Evolutionary conservation across 164 flowering plant species (phyloP), one percentile per base, ranked within the genome.

Genomic region (Hamamelis virginiana): DNA sequence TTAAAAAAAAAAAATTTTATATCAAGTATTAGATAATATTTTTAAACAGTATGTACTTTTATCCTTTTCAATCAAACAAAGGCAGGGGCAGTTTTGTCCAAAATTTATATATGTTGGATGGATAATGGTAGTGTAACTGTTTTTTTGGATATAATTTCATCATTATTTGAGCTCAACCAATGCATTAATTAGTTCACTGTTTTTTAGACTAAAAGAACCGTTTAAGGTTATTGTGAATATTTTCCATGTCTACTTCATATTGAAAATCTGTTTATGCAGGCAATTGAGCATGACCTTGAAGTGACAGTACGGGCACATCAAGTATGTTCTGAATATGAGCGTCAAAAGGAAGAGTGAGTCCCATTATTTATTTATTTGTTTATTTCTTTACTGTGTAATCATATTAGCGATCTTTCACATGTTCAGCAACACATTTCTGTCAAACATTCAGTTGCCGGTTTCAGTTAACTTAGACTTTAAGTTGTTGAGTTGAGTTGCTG

Each of bases 271-370:
- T 43, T 84, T 58, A 67, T 89, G 85, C 91, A 87, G 80, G 80
- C 80, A 59, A 77, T 84, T 73, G 92, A 91, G 70, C 83, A 79
- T 79, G 97, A 89, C 59, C 80, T 83, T 60, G 92, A 92, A 67
- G 85, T 85, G 16, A 86, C 76, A 23, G 77, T 79, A 38, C 80
- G 82, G 27, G 87, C 89, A 44, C 87, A 87, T 74, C 90, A 89
- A 77, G 83, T 93, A 28, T 85, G 89, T 46, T 72, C 89, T 23
- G 87, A 89, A 64, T 89, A 91, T 74, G 96, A 85, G 72, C 80
- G 80, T 3, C 91, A 93, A 82, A 85, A 81, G 80, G 86, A 87
- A 79, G 89, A 78, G 99, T 95, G 77, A 80, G 91, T 73, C 27
- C 45, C 1, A 21, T 41, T 44, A 38, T 0, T 44, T 22, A 8